Percentiles rank a stretch among this genome's conserved stretches.
These are phyloP conservation scores for Fusarium austroafricanum DNA, from an alignment of 2,329 filamentous ascomycete genomes.

Conservation along the genomic window DNA sequence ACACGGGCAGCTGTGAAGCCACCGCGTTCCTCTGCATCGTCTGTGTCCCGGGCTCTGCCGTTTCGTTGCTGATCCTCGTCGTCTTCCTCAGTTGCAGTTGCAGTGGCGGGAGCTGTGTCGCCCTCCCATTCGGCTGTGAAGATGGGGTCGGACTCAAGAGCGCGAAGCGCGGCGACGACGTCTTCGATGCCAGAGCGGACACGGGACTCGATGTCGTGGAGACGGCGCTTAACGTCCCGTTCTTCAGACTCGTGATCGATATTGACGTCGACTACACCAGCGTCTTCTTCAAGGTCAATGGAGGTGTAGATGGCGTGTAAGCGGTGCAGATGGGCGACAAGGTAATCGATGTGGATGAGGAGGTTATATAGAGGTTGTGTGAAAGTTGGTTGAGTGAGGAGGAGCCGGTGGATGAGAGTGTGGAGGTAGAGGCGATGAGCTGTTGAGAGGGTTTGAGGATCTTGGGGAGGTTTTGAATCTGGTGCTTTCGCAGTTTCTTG, in stretches of 20 bases:
- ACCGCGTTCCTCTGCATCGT: constrained; percentile 49
- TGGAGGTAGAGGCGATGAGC: constrained; percentile 83
- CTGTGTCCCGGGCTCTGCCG: constrained; percentile 53
- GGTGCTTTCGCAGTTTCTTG: constrained; percentile 40
- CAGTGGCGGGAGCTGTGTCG: constrained; percentile 36
- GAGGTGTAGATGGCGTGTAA: constrained; percentile 81
- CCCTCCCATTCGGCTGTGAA: constrained; percentile 60
- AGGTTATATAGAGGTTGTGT: constrained; percentile 74
- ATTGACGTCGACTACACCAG: constrained; percentile 82
- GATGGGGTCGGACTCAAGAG: constrained; percentile 57
- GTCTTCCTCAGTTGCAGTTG: constrained; percentile 22
- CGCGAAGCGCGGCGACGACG: constrained; percentile 68
- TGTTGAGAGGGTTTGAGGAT: constrained; percentile 85
- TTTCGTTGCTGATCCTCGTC: constrained; percentile 20
- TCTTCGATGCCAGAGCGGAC: constrained; percentile 76
- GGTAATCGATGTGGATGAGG: constrained; percentile 80
- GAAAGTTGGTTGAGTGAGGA: constrained; percentile 73
- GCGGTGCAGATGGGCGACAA: constrained; percentile 80
- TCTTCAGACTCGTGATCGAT: constrained; percentile 80
- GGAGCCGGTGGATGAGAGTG: constrained; percentile 72
- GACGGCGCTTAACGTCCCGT: constrained; percentile 70
- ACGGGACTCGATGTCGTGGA: constrained; percentile 71
- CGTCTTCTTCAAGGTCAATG: constrained; percentile 83
- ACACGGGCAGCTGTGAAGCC: constrained; percentile 77
- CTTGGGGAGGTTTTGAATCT: constrained; percentile 60